Conservation (phyloP, 495 filamentous ascomycete species). For the Tuber melanosporum region DNA sequence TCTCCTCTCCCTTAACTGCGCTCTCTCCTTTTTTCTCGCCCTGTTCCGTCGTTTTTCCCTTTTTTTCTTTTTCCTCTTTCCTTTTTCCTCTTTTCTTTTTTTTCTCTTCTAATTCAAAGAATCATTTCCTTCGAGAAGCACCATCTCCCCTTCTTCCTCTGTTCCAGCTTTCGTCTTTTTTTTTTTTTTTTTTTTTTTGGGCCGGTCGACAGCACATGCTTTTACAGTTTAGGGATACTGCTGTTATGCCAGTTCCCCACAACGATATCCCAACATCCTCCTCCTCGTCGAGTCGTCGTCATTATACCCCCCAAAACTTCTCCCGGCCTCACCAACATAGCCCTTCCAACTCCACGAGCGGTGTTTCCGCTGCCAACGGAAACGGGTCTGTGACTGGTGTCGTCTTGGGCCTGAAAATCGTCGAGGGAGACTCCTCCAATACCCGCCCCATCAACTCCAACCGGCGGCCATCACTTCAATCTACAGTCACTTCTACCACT, state of each 20-base stretch:
- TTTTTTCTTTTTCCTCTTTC: constrained; percentile 24
- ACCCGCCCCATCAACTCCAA: background rate
- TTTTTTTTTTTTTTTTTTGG: constrained; percentile 21
- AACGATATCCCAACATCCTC: constrained; percentile 34
- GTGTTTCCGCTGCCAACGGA: constrained; percentile 23
- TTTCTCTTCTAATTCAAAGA: constrained; percentile 21
- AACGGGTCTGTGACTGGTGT: constrained; percentile 29
- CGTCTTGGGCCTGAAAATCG: constrained; percentile 25
- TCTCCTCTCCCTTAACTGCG: background rate
- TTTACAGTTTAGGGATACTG: constrained; percentile 32
- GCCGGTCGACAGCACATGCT: constrained; percentile 36
- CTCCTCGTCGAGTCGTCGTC: constrained; percentile 31
- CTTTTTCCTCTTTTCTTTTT: constrained; percentile 23
- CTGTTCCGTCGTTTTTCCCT: constrained; percentile 15
- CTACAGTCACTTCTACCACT: constrained; percentile 11
- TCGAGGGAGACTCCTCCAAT: constrained; percentile 8
- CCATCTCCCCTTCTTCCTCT: constrained; percentile 13
- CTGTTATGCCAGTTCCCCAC: constrained; percentile 41
- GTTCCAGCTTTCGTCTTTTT: background rate
- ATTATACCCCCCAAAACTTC: constrained; percentile 35
- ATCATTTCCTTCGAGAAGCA: constrained; percentile 27
- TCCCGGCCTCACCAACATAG: constrained; percentile 36
- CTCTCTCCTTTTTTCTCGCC: constrained; percentile 10
- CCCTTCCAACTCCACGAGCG: constrained; percentile 21
- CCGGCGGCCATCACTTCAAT: constrained; percentile 19